Conservation (phyloP, 2,329 filamentous ascomycete genomes). For the Grosmannia huntii region DNA sequence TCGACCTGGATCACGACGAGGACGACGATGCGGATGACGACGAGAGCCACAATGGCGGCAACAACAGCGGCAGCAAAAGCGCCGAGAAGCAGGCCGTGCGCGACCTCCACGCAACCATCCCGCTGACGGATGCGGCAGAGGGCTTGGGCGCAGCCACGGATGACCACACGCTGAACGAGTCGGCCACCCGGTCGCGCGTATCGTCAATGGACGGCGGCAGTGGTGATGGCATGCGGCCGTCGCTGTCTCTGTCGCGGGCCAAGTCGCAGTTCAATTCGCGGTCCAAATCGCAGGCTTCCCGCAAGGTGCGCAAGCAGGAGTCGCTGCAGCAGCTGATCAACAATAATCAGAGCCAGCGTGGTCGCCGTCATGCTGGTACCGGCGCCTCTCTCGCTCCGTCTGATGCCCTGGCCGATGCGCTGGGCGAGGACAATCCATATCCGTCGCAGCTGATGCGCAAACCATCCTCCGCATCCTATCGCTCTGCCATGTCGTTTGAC, state of each 20-base stretch:
- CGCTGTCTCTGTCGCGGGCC: neutral
- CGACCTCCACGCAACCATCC: conserved; percentile 28
- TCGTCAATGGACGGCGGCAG: conserved; percentile 1
- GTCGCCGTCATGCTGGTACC: conserved; percentile 36
- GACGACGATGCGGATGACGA: conserved; percentile 12
- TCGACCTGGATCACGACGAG: neutral
- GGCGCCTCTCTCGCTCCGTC: conserved; percentile 8
- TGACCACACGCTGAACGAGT: conserved; percentile 24
- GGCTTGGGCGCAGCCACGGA: conserved; percentile 19
- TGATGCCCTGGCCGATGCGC: neutral
- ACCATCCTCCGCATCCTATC: conserved; percentile 16
- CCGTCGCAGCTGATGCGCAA: conserved; percentile 14
- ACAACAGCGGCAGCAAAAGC: conserved; percentile 15
- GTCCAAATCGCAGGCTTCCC: neutral
- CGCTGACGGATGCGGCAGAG: conserved; percentile 20
- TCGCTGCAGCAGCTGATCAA: conserved; percentile 11
- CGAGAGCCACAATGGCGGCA: conserved; percentile 6
- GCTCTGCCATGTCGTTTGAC: conserved; percentile 23
- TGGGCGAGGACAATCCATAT: neutral
- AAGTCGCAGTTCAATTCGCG: neutral
- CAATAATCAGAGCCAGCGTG: conserved; percentile 32
- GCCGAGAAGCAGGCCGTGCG: conserved; percentile 32
- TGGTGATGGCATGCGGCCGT: conserved; percentile 14
- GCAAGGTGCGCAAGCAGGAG: neutral
- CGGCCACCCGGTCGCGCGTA: neutral